Evolutionary conservation across 2,329 filamentous ascomycete species (phyloP).

Genomic region (Cytospora chrysosperma): DNA sequence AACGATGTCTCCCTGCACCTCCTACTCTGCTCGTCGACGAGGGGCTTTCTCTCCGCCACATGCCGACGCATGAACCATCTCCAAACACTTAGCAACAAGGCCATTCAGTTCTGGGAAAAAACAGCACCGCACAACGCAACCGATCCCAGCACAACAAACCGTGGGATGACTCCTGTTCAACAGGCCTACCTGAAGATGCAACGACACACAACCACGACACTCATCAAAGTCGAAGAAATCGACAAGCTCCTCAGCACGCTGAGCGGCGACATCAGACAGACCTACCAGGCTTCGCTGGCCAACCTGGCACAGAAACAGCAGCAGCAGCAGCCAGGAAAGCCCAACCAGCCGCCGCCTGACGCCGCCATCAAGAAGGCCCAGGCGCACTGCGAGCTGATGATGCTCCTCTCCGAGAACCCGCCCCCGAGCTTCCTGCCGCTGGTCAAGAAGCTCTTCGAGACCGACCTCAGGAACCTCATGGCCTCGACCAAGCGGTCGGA

Average conservation of each 20-base stretch:
- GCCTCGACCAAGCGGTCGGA: constrained; percentile 61
- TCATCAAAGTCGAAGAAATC: constrained; percentile 60
- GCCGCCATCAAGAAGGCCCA: constrained; percentile 46
- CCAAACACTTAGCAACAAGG: constrained; percentile 47
- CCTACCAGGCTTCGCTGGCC: constrained; percentile 48
- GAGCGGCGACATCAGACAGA: constrained; percentile 48
- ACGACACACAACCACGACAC: constrained; percentile 47
- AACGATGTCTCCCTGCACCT: constrained; percentile 62
- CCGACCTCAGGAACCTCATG: constrained; percentile 58
- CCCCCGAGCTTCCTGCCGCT: constrained; percentile 51
- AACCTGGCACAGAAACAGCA: constrained; percentile 47
- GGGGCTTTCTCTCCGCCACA: constrained; percentile 68
- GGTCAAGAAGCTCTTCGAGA: constrained; percentile 64
- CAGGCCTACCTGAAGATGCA: constrained; percentile 56
- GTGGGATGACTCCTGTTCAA: constrained; percentile 53
- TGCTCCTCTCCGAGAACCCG: constrained; percentile 50
- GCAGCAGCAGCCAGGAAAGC: constrained; percentile 37
- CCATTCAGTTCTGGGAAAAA: constrained; percentile 50
- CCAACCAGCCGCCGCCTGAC: constrained; percentile 40
- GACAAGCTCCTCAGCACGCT: constrained; percentile 58
- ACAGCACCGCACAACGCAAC: constrained; percentile 23
- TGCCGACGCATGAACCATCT: constrained; percentile 64
- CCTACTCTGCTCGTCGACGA: constrained; percentile 71
- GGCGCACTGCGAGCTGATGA: constrained; percentile 48
- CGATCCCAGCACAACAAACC: constrained; percentile 37